Conservation (phyloP, 257 asterid genomes). For the Knoxia roxburghii region DNA sequence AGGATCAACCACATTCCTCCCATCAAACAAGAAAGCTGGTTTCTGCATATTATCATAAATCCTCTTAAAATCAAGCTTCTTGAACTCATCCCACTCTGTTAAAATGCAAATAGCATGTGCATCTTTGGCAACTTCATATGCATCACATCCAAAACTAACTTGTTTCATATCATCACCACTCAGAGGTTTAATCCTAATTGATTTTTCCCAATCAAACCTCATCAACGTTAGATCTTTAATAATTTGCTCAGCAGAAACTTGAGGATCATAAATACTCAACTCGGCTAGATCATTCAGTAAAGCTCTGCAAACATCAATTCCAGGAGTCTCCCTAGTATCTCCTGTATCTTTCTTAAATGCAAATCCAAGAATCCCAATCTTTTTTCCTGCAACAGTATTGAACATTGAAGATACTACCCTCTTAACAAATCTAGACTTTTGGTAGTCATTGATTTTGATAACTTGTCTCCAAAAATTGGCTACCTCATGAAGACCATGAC, state of each 20-base stretch:
- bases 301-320: slow-evolving; percentile 13
- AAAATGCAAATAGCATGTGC: not conserved
- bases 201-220: slow-evolving; percentile 12
- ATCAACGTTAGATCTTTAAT: slow-evolving; percentile 1
- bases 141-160: not conserved
- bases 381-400: slow-evolving; percentile 10
- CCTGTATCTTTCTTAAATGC: slow-evolving; percentile 14
- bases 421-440: slow-evolving; percentile 9
- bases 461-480: slow-evolving; percentile 14
- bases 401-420: slow-evolving; percentile 9
- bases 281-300: slow-evolving; percentile 2
- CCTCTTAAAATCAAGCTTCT: slow-evolving; percentile 11
- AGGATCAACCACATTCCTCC: slow-evolving; percentile 20
- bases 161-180: not conserved
- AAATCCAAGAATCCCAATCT: slow-evolving; percentile 10
- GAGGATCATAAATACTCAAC: slow-evolving; percentile 6
- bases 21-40: slow-evolving; percentile 32
- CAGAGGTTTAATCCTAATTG: not conserved
- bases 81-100: slow-evolving; percentile 9
- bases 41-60: slow-evolving; percentile 33
- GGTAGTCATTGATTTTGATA: slow-evolving; percentile 12
- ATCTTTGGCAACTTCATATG: not conserved
- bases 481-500: slow-evolving; percentile 4
- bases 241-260: slow-evolving; percentile 4
- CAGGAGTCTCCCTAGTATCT: slow-evolving; percentile 12